Evolutionary conservation across 1,284 basidiomycete genomes (phyloP).

Genomic region (Fistulinella cinereoalba): DNA sequence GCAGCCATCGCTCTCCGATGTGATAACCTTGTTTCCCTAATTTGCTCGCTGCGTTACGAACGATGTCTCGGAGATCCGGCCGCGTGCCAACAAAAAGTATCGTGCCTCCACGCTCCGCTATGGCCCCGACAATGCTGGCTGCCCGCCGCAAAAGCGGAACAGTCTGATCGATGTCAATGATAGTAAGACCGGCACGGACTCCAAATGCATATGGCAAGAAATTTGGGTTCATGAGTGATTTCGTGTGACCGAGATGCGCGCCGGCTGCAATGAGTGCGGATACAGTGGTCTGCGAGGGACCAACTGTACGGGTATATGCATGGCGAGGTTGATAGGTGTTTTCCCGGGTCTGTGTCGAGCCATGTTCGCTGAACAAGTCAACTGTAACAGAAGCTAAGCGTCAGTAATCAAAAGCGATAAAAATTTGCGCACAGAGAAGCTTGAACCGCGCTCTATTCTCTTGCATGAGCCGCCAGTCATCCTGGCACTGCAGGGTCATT

Average conservation of each 20-base stretch:
- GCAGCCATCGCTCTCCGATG: constrained; percentile 88
- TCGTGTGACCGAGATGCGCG: constrained; percentile 91
- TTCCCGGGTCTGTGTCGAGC: constrained; percentile 72
- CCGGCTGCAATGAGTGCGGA: constrained; percentile 91
- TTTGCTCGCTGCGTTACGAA: constrained; percentile 79
- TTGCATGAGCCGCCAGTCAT: constrained; percentile 67
- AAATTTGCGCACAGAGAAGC: constrained; percentile 42
- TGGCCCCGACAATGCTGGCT: constrained; percentile 80
- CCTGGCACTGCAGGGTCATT: constrained; percentile 42
- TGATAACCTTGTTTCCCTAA: constrained; percentile 78
- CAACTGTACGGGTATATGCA: constrained; percentile 61
- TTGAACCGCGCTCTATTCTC: constrained; percentile 52
- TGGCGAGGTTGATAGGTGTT: constrained; percentile 77
- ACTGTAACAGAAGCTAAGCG: constrained; percentile 42
- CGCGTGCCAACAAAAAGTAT: constrained; percentile 91
- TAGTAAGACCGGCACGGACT: constrained; percentile 82
- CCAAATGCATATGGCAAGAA: constrained; percentile 96
- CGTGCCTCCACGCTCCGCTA: constrained; percentile 80
- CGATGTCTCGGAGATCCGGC: constrained; percentile 70
- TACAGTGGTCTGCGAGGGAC: constrained; percentile 68
- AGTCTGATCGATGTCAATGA: constrained; percentile 96
- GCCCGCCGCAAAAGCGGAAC: constrained; percentile 90
- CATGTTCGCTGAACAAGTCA: constrained; percentile 65
- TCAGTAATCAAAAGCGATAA: constrained; percentile 9
- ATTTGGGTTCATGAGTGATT: constrained; percentile 79